Base-by-base conservation (phyloP, 768 basidiomycete species). In the Ephemerocybe angulata region DNA sequence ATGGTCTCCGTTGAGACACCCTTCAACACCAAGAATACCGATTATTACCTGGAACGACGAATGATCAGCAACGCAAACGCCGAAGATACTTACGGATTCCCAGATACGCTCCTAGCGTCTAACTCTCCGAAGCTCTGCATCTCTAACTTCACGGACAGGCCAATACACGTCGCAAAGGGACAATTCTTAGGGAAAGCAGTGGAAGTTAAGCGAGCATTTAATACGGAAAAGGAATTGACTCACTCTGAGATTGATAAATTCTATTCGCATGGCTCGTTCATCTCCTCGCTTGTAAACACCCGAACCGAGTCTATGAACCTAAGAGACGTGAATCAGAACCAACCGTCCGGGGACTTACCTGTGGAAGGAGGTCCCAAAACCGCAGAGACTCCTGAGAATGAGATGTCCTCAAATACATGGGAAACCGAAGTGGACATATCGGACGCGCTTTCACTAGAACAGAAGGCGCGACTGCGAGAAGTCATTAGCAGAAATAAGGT, bases 361-460 rank as follows among this genome's bases (percentile, higher is more conserved):
- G n/a, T n/a, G n/a, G 54, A 17, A n/a, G n/a, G n/a, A n/a, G n/a
- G n/a, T n/a, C n/a, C n/a, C n/a, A n/a, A n/a, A n/a, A n/a, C n/a
- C n/a, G 35, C 21, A 15, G 37, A 27, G 19, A 43, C 53, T 7
- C 50, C 29, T 4, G 22, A 25, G 25, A 46, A 12, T 12, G 4
- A 27, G n/a, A n/a, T n/a, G 1, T 46, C 3, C 12, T 15, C 43
- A n/a, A 31, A 17, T 2, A n/a, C 27, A 21, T 37, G 54, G 51
- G 28, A 43, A 1, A 24, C 44, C 1, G 43, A 59, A 7, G 33
- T 63, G 0, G 60, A 61, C 35, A 60, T 63, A 17, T 55, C 50
- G n/a, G n/a, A n/a, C n/a, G n/a, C n/a, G n/a, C 3, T 11, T 13
- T 2, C 42, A 53, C 0, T 51, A 55, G 22, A 52, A 50, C 5